Evolutionary conservation across 2,329 filamentous ascomycete genomes (phyloP).

Genomic region (Didymella keratinophila): DNA sequence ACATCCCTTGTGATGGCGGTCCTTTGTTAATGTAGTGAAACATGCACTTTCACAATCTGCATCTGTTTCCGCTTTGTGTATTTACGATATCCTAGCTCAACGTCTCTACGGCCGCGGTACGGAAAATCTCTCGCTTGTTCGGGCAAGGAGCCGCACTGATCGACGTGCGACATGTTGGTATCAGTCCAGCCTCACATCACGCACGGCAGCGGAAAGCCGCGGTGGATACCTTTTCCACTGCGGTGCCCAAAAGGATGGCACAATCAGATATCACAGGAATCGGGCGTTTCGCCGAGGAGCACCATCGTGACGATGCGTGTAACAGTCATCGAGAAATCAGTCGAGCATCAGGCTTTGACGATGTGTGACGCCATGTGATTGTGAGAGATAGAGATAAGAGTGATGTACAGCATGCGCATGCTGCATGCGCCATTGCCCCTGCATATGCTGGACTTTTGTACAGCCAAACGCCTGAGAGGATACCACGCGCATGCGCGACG

Average conservation of each 20-base stretch:
- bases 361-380: slow-evolving; percentile 16
- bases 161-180: slow-evolving; percentile 16
- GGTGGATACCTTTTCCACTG: slow-evolving; percentile 16
- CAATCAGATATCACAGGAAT: slow-evolving; percentile 7
- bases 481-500: slow-evolving; percentile 14
- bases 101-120: slow-evolving; percentile 21
- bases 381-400: slow-evolving; percentile 16
- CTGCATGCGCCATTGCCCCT: slow-evolving; percentile 13
- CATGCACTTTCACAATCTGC: slow-evolving; percentile 2
- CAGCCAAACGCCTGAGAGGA: slow-evolving; percentile 1
- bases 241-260: slow-evolving; percentile 9
- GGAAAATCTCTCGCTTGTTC: slow-evolving; percentile 12
- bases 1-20: not conserved
- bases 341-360: slow-evolving; percentile 14
- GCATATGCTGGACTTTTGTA: slow-evolving; percentile 15
- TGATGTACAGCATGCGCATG: slow-evolving; percentile 1
- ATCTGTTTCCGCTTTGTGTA: not conserved
- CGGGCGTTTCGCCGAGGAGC: slow-evolving; percentile 17
- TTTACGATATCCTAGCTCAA: not conserved
- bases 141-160: slow-evolving; percentile 17
- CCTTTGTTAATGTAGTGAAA: slow-evolving; percentile 3
- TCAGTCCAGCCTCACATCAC: slow-evolving; percentile 21
- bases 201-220: slow-evolving; percentile 16
- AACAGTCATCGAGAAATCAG: slow-evolving; percentile 8
- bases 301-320: not conserved